Evolutionary conservation across 2,329 filamentous ascomycete species (phyloP), one percentile per base, ranked within the genome.

Genomic region (Drechslerella stenobrocha): DNA sequence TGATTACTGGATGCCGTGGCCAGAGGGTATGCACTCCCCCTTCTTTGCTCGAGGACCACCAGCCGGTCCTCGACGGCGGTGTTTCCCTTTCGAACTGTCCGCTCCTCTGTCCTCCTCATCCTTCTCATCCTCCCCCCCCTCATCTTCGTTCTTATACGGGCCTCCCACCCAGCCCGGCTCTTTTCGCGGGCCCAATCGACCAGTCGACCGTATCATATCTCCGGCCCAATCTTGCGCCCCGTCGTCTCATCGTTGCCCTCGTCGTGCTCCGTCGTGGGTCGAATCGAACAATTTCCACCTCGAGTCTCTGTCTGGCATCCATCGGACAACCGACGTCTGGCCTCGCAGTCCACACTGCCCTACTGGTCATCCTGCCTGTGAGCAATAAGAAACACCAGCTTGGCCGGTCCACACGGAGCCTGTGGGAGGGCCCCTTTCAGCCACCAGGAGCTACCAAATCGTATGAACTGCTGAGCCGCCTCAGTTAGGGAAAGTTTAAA

Each of bases 391-490:
- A 26, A 8, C 22, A 47, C 28, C 42, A 37, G 15, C 34, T 37
- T 37, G 34, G 34, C 34, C 13, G 34, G 13, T n/a, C 34, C 37
- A n/a, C 4, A 5, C 37, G 2, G 15, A 42, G 37, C 37, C 22
- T 42, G 37, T 18, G 37, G 9, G 15, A 18, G 22, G 22, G 37
- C 37, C 37, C 37, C 22, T 42, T 42, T 42, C 37, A 42, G 37
- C 37, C 37, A 42, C 37, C 15, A 18, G 18, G 15, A 42, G 37
- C 18, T 42, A 42, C 18, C 63, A 55, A 67, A 67, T 67, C 55
- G 63, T 60, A 67, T 47, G 55, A 35, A 23, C 35, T 46, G 51
- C 63, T 67, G 63, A 67, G 32, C 63, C 63, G 63, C 63, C 63
- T 52, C 37, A 30, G 22, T 26, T 32, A 3, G 37, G 30, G 6